Evolutionary conservation across 805 yeast genomes (phyloP), one percentile per base, ranked within the genome.

Genomic region (Wickerhamiella brachini): DNA sequence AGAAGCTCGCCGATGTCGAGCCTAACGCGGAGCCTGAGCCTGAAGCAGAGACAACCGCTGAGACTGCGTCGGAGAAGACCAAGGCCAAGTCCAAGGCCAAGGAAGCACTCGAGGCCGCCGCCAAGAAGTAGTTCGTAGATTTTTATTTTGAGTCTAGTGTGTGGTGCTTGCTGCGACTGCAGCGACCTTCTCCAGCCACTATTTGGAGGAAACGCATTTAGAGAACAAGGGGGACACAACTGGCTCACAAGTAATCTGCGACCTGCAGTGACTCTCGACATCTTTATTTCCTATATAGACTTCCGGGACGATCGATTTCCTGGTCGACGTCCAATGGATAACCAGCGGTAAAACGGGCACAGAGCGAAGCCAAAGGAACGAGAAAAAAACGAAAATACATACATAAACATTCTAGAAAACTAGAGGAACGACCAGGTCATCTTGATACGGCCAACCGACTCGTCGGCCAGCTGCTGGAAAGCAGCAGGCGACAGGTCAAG

Each of bases 401-500:
- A 29, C 5, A 29, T 9, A 38, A n/a, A 13, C n/a, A 37, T 13
- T 15, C 21, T 38, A n/a, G 21, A 15, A n/a, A 41, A 15, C 44
- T 41, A 41, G 15, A 41, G n/a, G 24, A 54, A 60, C 31, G 58
- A 49, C 85, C 85, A 79, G 48, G 74, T 63, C 58, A 79, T 71
- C 22, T 69, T 65, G 55, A 80, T 71, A 54, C 80, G 73, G 44
- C 84, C 85, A 57, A 70, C 73, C 49, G 62, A 67, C 62, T 67
- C 63, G 58, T 72, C 76, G 15, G 81, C 83, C 54, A 79, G 65
- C 55, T 67, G 59, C 39, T 65, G 50, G 61, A 80, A 79, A 5
- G 84, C 84, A 51, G 75, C 60, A 8, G 83, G 83, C n/a, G 82
- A 75, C 51, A 80, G 69, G 58, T 79, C 84, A 53, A 79, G 72